A percentile compares a stretch with the other conserved stretches of the same genome.
These are phyloP conservation scores for Exophiala alcalophila DNA, from an alignment of 2,329 filamentous ascomycete genomes.

Conservation along the genomic window DNA sequence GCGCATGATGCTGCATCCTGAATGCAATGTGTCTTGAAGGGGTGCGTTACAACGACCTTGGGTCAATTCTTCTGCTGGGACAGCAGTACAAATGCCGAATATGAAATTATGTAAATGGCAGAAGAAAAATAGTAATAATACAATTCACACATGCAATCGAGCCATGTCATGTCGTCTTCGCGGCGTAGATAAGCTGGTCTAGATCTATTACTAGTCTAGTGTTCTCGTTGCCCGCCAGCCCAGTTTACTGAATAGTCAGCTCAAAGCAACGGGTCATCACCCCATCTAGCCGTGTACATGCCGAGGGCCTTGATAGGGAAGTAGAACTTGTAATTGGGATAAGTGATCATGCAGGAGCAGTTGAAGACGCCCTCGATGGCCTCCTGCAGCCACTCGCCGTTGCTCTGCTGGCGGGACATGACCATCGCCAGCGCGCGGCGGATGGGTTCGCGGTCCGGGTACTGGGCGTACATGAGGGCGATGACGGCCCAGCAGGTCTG, in stretches of 20 bases:
- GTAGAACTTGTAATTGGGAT: conserved; percentile 97
- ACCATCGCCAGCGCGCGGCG: conserved; percentile 73
- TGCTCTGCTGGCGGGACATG: conserved; percentile 77
- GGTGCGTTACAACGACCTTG: too few species aligned
- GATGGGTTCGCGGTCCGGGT: conserved; percentile 70
- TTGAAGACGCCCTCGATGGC: conserved; percentile 98
- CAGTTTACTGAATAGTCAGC: too few species aligned
- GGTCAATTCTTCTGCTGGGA: too few species aligned
- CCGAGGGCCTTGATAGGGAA: conserved; percentile 93
- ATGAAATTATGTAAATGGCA: too few species aligned
- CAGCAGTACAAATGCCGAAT: too few species aligned
- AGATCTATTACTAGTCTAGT: too few species aligned
- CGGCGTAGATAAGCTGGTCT: too few species aligned
- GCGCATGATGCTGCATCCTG: too few species aligned
- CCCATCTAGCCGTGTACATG: conserved; percentile 74
- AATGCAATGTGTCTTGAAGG: too few species aligned
- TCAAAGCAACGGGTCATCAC: conserved; percentile 55
- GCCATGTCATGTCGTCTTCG: too few species aligned
- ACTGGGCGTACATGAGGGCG: conserved; percentile 76
- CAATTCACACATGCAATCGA: too few species aligned
- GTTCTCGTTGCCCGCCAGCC: not conserved
- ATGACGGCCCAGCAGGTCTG: conserved; percentile 91
- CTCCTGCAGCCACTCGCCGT: conserved; percentile 94
- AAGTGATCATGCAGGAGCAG: conserved; percentile 97
- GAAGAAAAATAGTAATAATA: too few species aligned